phyloP scores from a whole-genome alignment of 257 asterid species.

The Primulina huaijiensis region DNA sequence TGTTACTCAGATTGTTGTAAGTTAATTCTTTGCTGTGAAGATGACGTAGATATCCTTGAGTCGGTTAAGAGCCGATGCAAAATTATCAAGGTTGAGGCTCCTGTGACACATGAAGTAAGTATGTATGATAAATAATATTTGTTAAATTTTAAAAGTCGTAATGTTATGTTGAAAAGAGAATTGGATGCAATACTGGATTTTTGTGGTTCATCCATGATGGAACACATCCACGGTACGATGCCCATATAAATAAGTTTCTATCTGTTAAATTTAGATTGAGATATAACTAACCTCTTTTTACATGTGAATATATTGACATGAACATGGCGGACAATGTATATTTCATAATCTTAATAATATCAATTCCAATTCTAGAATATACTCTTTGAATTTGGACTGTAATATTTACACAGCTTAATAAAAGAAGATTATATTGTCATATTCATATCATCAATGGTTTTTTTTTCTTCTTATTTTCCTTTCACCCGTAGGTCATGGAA shows the following conservation, averaged over 20 bases:
- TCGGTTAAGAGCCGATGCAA: conserved; percentile 62
- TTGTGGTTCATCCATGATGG: no score
- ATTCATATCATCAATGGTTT: conserved; percentile 2
- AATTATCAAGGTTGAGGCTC: conserved; percentile 55
- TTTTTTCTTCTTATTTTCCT: neutral
- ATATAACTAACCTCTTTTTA: no score
- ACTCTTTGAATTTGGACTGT: neutral
- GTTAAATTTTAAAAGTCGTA: neutral
- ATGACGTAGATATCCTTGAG: conserved; percentile 62
- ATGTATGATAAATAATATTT: neutral
- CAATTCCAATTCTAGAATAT: neutral
- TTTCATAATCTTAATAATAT: neutral
- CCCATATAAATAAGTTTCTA: neutral
- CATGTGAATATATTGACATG: no score
- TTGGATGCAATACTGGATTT: neutral
- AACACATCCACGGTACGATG: neutral
- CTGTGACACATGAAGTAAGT: conserved; percentile 66
- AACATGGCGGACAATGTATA: neutral
- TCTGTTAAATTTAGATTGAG: no score
- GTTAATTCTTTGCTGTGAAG: conserved; percentile 75
- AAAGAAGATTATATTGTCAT: neutral
- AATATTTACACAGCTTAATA: neutral
- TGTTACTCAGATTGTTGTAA: conserved; percentile 76
- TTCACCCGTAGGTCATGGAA: conserved; percentile 52
- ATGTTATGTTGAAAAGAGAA: neutral